Evolutionary conservation across 2,329 filamentous ascomycete genomes (phyloP), one percentile per base, ranked within the genome.

Genomic region (Trichoderma koningii): DNA sequence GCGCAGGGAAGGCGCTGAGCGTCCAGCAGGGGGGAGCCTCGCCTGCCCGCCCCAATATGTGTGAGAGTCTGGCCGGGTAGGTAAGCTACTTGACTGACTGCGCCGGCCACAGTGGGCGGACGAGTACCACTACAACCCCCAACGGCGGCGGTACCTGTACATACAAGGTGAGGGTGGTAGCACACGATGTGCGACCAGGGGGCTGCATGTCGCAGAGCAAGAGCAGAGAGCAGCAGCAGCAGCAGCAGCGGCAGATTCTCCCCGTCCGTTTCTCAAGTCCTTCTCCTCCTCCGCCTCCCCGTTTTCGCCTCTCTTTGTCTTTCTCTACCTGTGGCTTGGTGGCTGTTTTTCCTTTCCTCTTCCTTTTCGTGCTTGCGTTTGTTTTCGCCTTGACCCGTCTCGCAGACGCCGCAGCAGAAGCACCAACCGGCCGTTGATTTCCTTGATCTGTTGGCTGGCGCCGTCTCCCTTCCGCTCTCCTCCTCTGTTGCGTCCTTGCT

Each of bases 281-380:
- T 64, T 53, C 30, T 51, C 48, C 59, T 56, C 62, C 53, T 67
- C 60, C 65, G 66, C 65, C 64, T 57, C 66, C 45, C 66, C 62
- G 30, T 55, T 56, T 50, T 65, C 62, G 53, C 55, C 62, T 64
- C 55, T 64, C 62, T 38, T 30, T 17, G 47, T 56, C 55, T 63
- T 55, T 41, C 65, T 55, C 55, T 51, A 53, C 42, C 61, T 53
- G 62, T 64, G 52, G 61, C 52, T 57, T 64, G 53, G 62, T 64
- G 62, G 45, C 47, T 57, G 51, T 59, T 53, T 48, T 47, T 51
- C 34, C 51, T 64, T 38, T 28, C 12, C n/a, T 19, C 47, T 38
- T 47, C 48, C 64, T 47, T 70, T 69, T 52, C 45, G 66, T 71
- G 69, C 69, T 68, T 68, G 44, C 26, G 42, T 55, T 59, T 21